Evolutionary conservation across 192 early-diverging fungal genomes (phyloP).

Genomic region (Linnemannia schmuckeri): DNA sequence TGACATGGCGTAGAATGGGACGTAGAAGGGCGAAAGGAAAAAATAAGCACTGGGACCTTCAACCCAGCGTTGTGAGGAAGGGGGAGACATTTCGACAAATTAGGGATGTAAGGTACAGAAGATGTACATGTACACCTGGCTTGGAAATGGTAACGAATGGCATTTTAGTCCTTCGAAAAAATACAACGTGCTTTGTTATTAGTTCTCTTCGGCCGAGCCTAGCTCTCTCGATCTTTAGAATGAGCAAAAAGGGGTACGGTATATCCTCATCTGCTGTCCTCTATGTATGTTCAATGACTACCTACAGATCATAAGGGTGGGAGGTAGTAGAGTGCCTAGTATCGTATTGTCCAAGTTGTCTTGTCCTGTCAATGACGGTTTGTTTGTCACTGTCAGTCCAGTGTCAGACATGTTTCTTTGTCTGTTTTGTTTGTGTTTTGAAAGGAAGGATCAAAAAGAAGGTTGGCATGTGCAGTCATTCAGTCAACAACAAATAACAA

Average conservation of each 20-base stretch:
- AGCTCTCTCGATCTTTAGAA: neutral
- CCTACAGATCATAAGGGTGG: neutral
- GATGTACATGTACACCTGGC: neutral
- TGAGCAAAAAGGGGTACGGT: neutral
- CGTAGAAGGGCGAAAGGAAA: neutral
- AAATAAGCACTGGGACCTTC: neutral
- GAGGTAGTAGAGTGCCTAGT: neutral
- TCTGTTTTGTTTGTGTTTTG: neutral
- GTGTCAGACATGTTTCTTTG: neutral
- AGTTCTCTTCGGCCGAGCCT: neutral
- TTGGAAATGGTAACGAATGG: neutral
- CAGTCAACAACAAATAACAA: neutral
- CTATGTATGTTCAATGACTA: neutral
- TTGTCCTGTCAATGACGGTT: neutral
- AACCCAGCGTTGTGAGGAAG: neutral
- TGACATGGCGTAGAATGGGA: neutral
- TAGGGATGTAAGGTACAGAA: neutral
- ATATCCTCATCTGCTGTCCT: neutral
- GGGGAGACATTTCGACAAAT: neutral
- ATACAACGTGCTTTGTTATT: neutral
- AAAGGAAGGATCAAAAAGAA: conserved; percentile 3
- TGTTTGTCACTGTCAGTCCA: neutral
- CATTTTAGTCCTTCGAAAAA: neutral
- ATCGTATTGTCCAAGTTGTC: neutral
- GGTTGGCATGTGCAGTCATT: neutral